Base-by-base conservation (phyloP, 768 basidiomycete species). In the Atractiella rhizophila region DNA sequence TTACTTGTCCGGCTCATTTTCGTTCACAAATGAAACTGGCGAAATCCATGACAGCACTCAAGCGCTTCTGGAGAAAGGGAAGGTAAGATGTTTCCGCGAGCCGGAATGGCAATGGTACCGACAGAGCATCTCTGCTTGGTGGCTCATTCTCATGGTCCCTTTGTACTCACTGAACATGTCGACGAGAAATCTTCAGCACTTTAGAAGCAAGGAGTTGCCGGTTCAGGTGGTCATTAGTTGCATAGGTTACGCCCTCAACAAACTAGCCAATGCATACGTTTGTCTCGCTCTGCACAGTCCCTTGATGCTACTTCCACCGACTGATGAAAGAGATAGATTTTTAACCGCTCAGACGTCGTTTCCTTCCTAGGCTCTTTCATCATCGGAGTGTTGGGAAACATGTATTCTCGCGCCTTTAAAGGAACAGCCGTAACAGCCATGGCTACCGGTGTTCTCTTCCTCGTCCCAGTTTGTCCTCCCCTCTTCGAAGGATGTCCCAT, bases 371-470 rank as follows among this genome's bases (percentile, higher is more conserved):
- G 79, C 1, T 77, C 79, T 15, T 80, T 80, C 48, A 44, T 45
- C 1, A 72, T 78, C 16, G 77, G 78, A 18, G 47, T 80, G 23
- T 60, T 80, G 16, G 79, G 78, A 3, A 81, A 81, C 51, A 57
- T 75, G 2, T 81, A 81, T 57, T 81, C 79, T 29, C 66, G 79
- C 34, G 70, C 69, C 54, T 73, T 77, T 67, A 25, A 28, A 35
- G 80, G 79, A 7, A 82, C 79, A 4, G 80, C 80, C 16, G 83
- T 83, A 59, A 80, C 79, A 9, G 73, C 73, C 2, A 85, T 85
- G 81, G 77, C 82, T 29, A 76, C 80, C 20, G 80, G 79, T 28
- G 78, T 85, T 5, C 57, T 81, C 47, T 80, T 85, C 59, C 62
- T 83, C 45, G 78, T 85, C 20, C 81, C 81, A 11, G 55, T 56